phyloP scores from a whole-genome alignment of 768 basidiomycete genomes.

The Lepiota subincarnata region DNA sequence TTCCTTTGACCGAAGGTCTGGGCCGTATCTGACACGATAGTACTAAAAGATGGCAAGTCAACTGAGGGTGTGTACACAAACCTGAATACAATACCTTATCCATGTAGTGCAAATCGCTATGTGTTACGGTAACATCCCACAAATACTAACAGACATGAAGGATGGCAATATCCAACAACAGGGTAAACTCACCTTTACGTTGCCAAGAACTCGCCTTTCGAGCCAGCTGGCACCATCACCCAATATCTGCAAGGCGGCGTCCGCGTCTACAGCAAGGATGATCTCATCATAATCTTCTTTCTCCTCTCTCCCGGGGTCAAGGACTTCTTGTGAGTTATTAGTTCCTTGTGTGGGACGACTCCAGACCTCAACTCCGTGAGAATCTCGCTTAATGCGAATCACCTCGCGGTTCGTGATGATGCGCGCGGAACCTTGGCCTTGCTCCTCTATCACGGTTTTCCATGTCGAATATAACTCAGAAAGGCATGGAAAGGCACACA shows the following conservation, averaged over 20 bases:
- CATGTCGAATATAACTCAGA: conserved; percentile 24
- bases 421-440: conserved; percentile 21
- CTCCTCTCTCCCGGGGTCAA: conserved; percentile 23
- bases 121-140: conserved; percentile 48
- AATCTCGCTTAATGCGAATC: conserved; percentile 21
- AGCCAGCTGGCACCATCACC: conserved; percentile 24
- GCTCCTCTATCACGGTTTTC: conserved; percentile 23
- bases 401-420: conserved; percentile 24
- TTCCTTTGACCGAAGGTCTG: conserved; percentile 25
- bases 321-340: conserved; percentile 22
- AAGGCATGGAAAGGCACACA: conserved; percentile 26
- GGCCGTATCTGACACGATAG: conserved; percentile 35
- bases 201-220: conserved; percentile 26
- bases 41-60: conserved; percentile 23
- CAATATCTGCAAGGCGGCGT: conserved; percentile 22
- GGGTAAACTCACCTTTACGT: conserved; percentile 21
- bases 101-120: conserved; percentile 44
- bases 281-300: conserved; percentile 24
- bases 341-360: conserved; percentile 24
- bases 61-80: background rate
- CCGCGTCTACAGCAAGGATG: conserved; percentile 26
- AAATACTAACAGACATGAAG: conserved; percentile 24
- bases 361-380: conserved; percentile 22
- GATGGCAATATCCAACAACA: background rate
- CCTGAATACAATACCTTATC: conserved; percentile 28